A percentile compares a stretch with the other conserved stretches of the same genome.
phyloP scores from a whole-genome alignment of 176 grass and related monocot genomes.

The Alopecurus myosuroides region DNA sequence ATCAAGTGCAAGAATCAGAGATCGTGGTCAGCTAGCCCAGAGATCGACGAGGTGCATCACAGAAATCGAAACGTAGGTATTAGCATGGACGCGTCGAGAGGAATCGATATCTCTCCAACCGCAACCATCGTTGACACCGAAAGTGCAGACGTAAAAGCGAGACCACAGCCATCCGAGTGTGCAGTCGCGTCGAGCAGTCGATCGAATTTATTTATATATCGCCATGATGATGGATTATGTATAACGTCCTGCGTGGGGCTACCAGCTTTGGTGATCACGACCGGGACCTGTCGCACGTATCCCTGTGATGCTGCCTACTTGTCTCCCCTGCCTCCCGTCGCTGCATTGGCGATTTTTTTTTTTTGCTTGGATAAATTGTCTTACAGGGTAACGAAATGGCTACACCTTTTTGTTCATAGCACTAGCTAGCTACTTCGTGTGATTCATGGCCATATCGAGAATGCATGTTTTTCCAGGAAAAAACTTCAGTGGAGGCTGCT shows the following conservation, averaged over 20 bases:
- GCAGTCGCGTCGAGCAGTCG: background rate
- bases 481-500: background rate
- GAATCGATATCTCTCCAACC: conserved; percentile 27
- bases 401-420: background rate
- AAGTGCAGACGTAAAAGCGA: conserved; percentile 31
- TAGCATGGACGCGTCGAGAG: conserved; percentile 30
- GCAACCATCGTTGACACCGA: conserved; percentile 41
- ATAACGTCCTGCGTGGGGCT: conserved; percentile 16
- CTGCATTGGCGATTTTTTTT: background rate
- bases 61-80: background rate
- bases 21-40: background rate
- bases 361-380: too few species aligned
- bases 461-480: background rate
- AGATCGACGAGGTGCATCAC: background rate
- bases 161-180: background rate
- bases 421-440: background rate
- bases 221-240: background rate
- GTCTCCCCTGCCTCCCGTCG: background rate
- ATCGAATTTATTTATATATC: background rate
- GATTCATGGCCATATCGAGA: too few species aligned
- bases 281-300: conserved; percentile 45
- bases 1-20: background rate
- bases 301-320: background rate
- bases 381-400: background rate
- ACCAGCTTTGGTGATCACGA: conserved; percentile 32